phyloP scores from a whole-genome alignment of 2,329 filamentous ascomycete species.

The Lachnellula subtilissima region DNA sequence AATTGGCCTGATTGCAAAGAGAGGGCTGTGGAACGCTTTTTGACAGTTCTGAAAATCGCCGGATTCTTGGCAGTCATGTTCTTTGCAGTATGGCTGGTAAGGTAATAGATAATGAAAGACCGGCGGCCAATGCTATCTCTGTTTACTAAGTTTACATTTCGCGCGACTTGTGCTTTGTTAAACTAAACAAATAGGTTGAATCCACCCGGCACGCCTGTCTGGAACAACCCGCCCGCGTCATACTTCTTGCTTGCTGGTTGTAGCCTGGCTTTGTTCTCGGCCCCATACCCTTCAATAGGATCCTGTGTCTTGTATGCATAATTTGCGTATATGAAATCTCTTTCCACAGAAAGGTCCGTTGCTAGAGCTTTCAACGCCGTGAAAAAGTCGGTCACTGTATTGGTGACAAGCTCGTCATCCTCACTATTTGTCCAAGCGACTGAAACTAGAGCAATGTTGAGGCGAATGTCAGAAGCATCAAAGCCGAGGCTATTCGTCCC shows the following conservation, averaged over 20 bases:
- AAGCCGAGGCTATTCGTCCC: background rate
- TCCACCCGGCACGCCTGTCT: constrained; percentile 25
- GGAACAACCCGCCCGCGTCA: constrained; percentile 27
- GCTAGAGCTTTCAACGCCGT: background rate
- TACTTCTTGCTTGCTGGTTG: constrained; percentile 24
- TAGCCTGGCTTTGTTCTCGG: constrained; percentile 7
- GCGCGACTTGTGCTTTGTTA: background rate
- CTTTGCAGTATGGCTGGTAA: background rate
- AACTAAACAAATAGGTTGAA: constrained; percentile 20
- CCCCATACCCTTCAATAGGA: constrained; percentile 7
- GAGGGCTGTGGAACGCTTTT: background rate
- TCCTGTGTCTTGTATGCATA: constrained; percentile 7
- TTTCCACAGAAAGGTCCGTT: background rate
- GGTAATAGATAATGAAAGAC: background rate
- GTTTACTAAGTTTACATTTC: background rate
- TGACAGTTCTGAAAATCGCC: background rate
- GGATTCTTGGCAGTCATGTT: background rate
- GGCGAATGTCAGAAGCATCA: background rate
- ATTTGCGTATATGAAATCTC: constrained; percentile 6
- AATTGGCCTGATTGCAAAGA: background rate
- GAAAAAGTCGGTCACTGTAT: background rate
- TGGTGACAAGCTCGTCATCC: background rate
- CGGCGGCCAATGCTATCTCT: background rate
- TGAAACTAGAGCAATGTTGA: background rate
- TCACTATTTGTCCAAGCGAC: background rate